Percentiles rank a stretch among this genome's conserved stretches.
phyloP scores from a whole-genome alignment of 352 stramenopile species.

The Thraustochytrium sp. region DNA sequence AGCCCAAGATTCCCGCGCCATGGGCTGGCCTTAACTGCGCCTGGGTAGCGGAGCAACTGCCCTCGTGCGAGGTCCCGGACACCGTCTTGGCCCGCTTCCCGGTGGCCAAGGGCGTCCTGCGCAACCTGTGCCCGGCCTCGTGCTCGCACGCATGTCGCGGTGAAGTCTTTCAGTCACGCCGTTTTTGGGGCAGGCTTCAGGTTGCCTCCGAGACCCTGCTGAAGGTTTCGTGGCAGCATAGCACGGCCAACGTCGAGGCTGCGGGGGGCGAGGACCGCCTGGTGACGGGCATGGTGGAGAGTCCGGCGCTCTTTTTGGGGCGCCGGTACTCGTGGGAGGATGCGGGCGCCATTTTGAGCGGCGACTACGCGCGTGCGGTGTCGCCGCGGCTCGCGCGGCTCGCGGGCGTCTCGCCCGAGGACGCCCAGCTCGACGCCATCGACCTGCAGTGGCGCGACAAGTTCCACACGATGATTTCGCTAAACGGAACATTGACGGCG shows the following conservation, averaged over 20 bases:
- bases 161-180: not conserved
- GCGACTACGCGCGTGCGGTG: not conserved
- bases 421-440: not conserved
- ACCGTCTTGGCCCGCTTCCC: not conserved
- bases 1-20: not conserved
- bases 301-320: not conserved
- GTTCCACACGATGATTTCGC: constrained; percentile 9
- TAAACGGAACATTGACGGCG: not conserved
- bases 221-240: not conserved
- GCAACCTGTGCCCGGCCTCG: not conserved
- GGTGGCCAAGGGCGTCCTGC: not conserved
- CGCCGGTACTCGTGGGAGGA: constrained; percentile 4
- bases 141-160: constrained; percentile 1
- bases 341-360: not conserved
- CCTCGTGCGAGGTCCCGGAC: not conserved
- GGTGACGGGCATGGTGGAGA: not conserved
- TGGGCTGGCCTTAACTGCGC: not conserved
- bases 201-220: not conserved
- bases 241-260: not conserved
- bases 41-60: not conserved
- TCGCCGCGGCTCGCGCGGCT: not conserved
- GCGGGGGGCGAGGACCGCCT: not conserved
- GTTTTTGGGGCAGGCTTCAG: not conserved
- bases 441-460: constrained; percentile 7
- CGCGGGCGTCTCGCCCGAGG: too few relatives aligned